These are phyloP conservation scores for Cytospora leucostoma DNA, from an alignment of 2,329 filamentous ascomycete species.

Conservation along the genomic window DNA sequence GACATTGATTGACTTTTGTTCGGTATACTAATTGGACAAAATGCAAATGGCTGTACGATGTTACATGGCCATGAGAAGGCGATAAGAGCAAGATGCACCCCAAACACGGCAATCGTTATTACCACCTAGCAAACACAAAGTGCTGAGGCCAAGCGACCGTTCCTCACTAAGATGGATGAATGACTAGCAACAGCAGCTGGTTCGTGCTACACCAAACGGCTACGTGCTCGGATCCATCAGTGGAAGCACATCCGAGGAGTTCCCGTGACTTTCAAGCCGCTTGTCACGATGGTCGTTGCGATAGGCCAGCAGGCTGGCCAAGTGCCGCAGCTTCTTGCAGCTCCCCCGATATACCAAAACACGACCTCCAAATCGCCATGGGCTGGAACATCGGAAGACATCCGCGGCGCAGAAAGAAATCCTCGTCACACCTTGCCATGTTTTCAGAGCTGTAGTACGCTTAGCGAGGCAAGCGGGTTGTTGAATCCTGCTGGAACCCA, in stretches of 20 bases:
- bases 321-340: conserved; percentile 20
- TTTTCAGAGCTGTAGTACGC: not conserved
- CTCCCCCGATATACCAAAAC: not conserved
- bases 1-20: conserved; percentile 1
- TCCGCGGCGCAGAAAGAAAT: conserved; percentile 23
- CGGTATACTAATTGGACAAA: not conserved
- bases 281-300: conserved; percentile 2
- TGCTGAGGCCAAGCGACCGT: conserved; percentile 4
- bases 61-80: conserved; percentile 1
- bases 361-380: not conserved
- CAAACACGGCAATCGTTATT: not conserved
- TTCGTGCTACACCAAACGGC: conserved; percentile 20
- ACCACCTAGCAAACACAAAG: conserved; percentile 10
- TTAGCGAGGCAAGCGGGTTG: conserved; percentile 19
- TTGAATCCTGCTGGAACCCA: conserved; percentile 20
- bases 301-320: conserved; percentile 14
- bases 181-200: conserved; percentile 18
- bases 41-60: conserved; percentile 3
- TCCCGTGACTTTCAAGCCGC: not conserved
- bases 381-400: conserved; percentile 23
- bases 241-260: not conserved
- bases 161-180: not conserved
- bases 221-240: conserved; percentile 7
- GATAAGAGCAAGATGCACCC: not conserved
- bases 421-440: conserved; percentile 18